Evolutionary conservation across 2,329 filamentous ascomycete species (phyloP).

Genomic region (Bipolaris oryzae): DNA sequence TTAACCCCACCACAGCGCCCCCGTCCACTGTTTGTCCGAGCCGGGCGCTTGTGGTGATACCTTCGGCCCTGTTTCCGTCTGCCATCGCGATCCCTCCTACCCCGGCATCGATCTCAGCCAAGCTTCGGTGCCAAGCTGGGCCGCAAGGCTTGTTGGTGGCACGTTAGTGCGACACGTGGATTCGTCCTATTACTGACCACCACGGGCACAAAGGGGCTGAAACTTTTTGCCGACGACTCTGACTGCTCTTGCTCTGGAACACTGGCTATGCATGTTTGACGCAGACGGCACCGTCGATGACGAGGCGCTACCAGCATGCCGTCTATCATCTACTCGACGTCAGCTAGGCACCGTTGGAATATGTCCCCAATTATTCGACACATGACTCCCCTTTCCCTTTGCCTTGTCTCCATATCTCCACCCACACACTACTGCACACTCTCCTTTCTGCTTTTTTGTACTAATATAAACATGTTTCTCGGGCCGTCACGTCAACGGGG

Average conservation of each 20-base stretch:
- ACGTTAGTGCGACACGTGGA: slow-evolving; percentile 8
- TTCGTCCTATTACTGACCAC: not conserved
- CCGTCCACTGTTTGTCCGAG: too few relatives aligned
- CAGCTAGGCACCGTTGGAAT: not conserved
- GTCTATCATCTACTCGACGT: not conserved
- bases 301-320: not conserved
- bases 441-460: not conserved
- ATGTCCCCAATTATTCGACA: not conserved
- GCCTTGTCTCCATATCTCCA: not conserved
- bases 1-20: too few relatives aligned
- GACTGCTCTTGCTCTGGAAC: too few relatives aligned
- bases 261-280: not conserved
- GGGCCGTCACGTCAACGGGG: not conserved
- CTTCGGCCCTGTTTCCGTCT: slow-evolving; percentile 7
- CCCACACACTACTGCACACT: not conserved
- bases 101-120: slow-evolving; percentile 21
- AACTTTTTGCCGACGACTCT: not conserved
- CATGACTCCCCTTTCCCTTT: not conserved
- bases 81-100: slow-evolving; percentile 3
- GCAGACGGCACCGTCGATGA: too few relatives aligned
- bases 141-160: slow-evolving; percentile 29
- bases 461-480: not conserved
- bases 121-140: slow-evolving; percentile 35
- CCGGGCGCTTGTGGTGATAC: not conserved
- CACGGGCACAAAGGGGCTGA: not conserved